phyloP scores from a whole-genome alignment of 164 flowering plant species.

The Macadamia integrifolia region DNA sequence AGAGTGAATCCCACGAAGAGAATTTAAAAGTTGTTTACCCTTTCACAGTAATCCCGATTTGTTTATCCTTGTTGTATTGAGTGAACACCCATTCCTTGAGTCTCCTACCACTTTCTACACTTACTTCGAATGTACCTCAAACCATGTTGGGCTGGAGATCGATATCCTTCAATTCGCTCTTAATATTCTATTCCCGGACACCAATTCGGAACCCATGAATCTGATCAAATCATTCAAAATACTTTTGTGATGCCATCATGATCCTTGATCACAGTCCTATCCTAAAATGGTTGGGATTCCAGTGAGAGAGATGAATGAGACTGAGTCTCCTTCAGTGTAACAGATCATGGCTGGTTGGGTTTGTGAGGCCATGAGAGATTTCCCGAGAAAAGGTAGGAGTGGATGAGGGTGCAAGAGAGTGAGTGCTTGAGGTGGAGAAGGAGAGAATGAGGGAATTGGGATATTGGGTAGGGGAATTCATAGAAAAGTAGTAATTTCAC shows the following conservation, averaged over 20 bases:
- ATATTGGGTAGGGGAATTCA: not conserved
- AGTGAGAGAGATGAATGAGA: conserved; percentile 9
- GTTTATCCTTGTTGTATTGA: not conserved
- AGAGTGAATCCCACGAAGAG: no score
- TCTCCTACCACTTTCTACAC: not conserved
- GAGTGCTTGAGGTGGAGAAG: conserved; percentile 33
- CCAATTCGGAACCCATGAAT: not conserved
- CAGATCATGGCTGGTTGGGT: conserved; percentile 10
- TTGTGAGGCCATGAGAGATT: conserved; percentile 2
- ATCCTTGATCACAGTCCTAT: conserved; percentile 14
- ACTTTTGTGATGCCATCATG: not conserved
- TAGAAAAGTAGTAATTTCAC: not conserved
- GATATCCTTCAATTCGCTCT: not conserved
- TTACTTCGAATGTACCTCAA: conserved; percentile 5
- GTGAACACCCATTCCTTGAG: conserved; percentile 7
- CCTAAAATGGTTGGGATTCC: conserved; percentile 11
- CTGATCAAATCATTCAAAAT: not conserved
- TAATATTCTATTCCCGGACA: no score
- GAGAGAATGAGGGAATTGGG: not conserved
- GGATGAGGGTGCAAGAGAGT: conserved; percentile 35
- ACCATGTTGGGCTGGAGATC: not conserved
- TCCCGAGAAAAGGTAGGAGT: conserved; percentile 30
- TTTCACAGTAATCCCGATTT: not conserved
- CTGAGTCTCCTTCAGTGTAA: conserved; percentile 15
- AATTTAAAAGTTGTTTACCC: no score